These are phyloP conservation scores for Picochlorum sp. DNA, from an alignment of 139 green algal species.

Conservation along the genomic window DNA sequence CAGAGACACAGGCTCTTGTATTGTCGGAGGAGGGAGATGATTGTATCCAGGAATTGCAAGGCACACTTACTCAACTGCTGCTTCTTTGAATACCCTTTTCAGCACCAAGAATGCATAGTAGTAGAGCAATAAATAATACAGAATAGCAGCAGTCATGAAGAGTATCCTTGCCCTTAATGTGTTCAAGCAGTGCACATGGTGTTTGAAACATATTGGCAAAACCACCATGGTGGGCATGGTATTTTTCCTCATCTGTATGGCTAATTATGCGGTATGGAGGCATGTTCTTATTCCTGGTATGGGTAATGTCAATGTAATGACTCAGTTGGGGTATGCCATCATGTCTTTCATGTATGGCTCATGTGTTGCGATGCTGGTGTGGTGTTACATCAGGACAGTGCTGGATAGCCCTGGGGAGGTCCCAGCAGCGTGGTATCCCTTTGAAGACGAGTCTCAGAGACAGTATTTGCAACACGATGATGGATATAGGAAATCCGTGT, in stretches of 20 bases:
- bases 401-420: constrained; percentile 72
- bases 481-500: constrained; percentile 6
- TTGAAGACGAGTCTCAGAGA: constrained; percentile 51
- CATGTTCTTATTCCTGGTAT: neutral
- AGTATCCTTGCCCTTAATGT: too few species aligned
- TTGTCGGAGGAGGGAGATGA: too few species aligned
- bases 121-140: too few species aligned
- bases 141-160: too few species aligned
- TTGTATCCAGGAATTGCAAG: too few species aligned
- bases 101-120: too few species aligned
- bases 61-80: too few species aligned
- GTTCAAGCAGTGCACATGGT: neutral
- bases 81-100: too few species aligned
- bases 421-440: constrained; percentile 81
- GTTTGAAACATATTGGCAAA: constrained; percentile 13
- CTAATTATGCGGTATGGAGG: neutral
- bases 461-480: neutral
- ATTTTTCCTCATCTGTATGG: neutral
- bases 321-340: neutral
- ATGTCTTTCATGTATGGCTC: constrained; percentile 8
- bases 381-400: constrained; percentile 83
- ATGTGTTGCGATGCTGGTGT: constrained; percentile 73
- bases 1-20: too few species aligned
- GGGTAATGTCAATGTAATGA: neutral
- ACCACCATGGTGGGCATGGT: neutral